Percentiles rank a stretch among this genome's conserved stretches.
phyloP scores from a whole-genome alignment of 2,329 filamentous ascomycete genomes.

The Fusarium sarcochroum region DNA sequence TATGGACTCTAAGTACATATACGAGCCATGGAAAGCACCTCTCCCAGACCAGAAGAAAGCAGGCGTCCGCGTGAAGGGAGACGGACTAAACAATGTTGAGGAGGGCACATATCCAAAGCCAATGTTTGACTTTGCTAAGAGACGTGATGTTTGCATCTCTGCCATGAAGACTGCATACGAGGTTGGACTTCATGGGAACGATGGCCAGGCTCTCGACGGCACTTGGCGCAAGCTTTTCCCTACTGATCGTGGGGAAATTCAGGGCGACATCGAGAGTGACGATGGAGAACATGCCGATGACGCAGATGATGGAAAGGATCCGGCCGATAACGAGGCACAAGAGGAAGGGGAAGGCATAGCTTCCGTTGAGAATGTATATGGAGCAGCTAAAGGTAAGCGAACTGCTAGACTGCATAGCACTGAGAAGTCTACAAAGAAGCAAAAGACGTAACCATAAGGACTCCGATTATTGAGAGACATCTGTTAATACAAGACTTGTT shows the following conservation, averaged over 20 bases:
- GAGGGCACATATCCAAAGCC: constrained; percentile 76
- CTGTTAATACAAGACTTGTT: neutral
- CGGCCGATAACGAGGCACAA: constrained; percentile 42
- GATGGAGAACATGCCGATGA: constrained; percentile 53
- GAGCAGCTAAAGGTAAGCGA: constrained; percentile 42
- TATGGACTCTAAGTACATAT: constrained; percentile 78
- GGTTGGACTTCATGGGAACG: constrained; percentile 74
- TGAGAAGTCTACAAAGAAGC: constrained; percentile 46
- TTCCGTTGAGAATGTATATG: constrained; percentile 17
- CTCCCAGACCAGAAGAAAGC: constrained; percentile 77
- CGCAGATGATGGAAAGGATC: constrained; percentile 43
- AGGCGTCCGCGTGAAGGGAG: constrained; percentile 71
- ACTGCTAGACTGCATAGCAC: constrained; percentile 28
- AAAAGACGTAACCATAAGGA: constrained; percentile 31
- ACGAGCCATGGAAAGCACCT: constrained; percentile 83
- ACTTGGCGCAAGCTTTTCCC: constrained; percentile 65
- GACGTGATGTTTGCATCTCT: constrained; percentile 73
- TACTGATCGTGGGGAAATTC: constrained; percentile 56
- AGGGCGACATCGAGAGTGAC: constrained; percentile 54
- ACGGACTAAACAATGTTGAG: constrained; percentile 60
- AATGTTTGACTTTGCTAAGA: constrained; percentile 81
- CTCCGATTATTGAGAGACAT: neutral
- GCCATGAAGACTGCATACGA: constrained; percentile 80
- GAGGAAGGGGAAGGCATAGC: constrained; percentile 31
- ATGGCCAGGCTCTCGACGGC: constrained; percentile 73